A percentile compares a stretch with the other conserved stretches of the same genome.
These are phyloP conservation scores for Coemansia sp. DNA, from an alignment of 192 early-diverging fungal species.

Conservation along the genomic window DNA sequence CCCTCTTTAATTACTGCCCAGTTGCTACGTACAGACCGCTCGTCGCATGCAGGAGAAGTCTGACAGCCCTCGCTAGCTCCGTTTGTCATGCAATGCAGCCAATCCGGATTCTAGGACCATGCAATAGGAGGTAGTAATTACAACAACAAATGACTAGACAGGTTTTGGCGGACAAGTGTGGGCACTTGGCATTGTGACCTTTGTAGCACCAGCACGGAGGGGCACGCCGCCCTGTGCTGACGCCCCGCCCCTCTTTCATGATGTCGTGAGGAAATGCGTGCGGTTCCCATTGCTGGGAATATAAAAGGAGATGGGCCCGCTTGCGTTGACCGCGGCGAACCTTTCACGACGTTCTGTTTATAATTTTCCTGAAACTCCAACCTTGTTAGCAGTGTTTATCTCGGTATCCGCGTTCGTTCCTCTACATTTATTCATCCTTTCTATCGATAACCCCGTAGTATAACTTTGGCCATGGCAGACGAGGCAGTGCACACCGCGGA, in stretches of 20 bases:
- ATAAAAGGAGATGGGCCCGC: not conserved
- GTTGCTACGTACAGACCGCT: not conserved
- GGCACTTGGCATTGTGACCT: not conserved
- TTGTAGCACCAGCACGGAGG: not conserved
- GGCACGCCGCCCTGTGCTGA: not conserved
- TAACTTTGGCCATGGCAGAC: slow-evolving; percentile 26
- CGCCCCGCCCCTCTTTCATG: not conserved
- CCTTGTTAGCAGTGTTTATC: not conserved
- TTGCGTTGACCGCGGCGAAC: not conserved
- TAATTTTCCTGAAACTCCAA: not conserved
- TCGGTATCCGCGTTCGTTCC: not conserved
- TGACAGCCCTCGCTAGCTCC: no score
- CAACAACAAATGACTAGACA: not conserved
- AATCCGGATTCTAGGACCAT: not conserved
- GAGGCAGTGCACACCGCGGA: slow-evolving; percentile 14
- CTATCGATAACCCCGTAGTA: not conserved
- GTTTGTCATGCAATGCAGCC: not conserved
- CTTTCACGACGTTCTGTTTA: not conserved
- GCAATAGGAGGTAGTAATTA: not conserved
- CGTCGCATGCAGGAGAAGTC: not conserved
- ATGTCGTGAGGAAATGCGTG: not conserved
- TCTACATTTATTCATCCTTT: not conserved
- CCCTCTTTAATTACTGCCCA: not conserved
- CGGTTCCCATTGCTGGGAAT: not conserved
- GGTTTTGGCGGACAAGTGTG: not conserved